Conservation (phyloP, 2,329 filamentous ascomycete species). For the Colletotrichum higginsianum region DNA sequence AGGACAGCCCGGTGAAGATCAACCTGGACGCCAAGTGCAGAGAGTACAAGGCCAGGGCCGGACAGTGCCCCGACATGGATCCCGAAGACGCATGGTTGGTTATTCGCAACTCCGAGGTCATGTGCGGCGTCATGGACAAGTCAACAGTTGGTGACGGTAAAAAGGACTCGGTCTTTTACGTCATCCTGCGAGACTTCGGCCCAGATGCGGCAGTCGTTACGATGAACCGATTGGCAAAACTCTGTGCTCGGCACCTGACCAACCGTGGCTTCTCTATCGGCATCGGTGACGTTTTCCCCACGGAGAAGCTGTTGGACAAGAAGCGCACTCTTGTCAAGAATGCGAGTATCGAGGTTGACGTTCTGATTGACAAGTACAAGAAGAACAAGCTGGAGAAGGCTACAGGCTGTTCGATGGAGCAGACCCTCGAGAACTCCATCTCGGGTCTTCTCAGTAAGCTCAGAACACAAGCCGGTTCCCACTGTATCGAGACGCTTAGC, state of each 20-base stretch:
- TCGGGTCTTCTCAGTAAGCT: constrained; percentile 94
- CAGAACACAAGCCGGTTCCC: constrained; percentile 89
- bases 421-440: constrained; percentile 91
- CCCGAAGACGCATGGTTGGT: constrained; percentile 92
- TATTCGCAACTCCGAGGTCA: constrained; percentile 95
- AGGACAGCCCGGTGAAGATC: constrained; percentile 83
- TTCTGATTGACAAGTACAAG: constrained; percentile 86
- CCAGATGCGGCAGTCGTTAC: constrained; percentile 88
- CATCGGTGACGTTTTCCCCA: constrained; percentile 93
- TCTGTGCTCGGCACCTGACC: constrained; percentile 89
- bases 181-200: constrained; percentile 95
- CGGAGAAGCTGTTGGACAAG: constrained; percentile 75
- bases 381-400: constrained; percentile 86
- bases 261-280: constrained; percentile 97
- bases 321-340: constrained; percentile 83
- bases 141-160: constrained; percentile 96
- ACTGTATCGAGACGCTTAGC: constrained; percentile 91
- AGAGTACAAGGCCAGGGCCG: constrained; percentile 77
- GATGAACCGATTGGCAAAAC: constrained; percentile 94
- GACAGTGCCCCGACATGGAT: constrained; percentile 78
- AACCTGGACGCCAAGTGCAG: constrained; percentile 95
- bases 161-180: constrained; percentile 97
- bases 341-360: constrained; percentile 86
- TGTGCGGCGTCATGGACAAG: constrained; percentile 99
- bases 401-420: constrained; percentile 90